A percentile compares a stretch with the other conserved stretches of the same genome.
Evolutionary conservation across 257 asterid species (phyloP).

Genomic region (Penstemon newberryi): DNA sequence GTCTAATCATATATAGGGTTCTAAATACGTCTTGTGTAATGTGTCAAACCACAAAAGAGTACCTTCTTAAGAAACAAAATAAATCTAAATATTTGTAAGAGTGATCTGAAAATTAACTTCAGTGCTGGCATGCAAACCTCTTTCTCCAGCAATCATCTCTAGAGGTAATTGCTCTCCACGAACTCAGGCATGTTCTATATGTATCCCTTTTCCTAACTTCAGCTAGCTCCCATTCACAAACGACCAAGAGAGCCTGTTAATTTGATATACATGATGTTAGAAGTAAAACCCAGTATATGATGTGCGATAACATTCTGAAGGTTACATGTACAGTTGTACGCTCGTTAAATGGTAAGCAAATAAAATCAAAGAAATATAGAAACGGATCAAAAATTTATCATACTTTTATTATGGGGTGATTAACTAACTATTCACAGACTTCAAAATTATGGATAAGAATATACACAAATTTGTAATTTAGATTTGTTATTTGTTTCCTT

Average conservation of each 20-base stretch:
- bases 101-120: conserved; percentile 69
- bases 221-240: conserved; percentile 86
- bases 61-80: no score
- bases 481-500: no score
- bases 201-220: conserved; percentile 78
- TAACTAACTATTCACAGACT: neutral
- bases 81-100: no score
- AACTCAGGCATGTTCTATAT: neutral
- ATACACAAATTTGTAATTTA: neutral
- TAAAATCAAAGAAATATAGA: neutral
- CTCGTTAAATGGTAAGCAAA: neutral
- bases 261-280: conserved; percentile 7
- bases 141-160: conserved; percentile 77
- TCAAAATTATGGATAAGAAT: no score
- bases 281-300: neutral
- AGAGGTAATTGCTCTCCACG: neutral
- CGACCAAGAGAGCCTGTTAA: conserved; percentile 71
- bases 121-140: conserved; percentile 77
- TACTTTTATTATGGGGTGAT: neutral
- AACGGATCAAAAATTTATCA: neutral
- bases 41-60: no score
- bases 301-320: neutral
- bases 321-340: neutral
- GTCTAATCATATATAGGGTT: no score
- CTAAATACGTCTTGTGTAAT: no score